A percentile compares a stretch with the other conserved stretches of the same genome.
These are phyloP conservation scores for Aspergillus neotritici DNA, from an alignment of 2,329 filamentous ascomycete genomes.

Conservation along the genomic window DNA sequence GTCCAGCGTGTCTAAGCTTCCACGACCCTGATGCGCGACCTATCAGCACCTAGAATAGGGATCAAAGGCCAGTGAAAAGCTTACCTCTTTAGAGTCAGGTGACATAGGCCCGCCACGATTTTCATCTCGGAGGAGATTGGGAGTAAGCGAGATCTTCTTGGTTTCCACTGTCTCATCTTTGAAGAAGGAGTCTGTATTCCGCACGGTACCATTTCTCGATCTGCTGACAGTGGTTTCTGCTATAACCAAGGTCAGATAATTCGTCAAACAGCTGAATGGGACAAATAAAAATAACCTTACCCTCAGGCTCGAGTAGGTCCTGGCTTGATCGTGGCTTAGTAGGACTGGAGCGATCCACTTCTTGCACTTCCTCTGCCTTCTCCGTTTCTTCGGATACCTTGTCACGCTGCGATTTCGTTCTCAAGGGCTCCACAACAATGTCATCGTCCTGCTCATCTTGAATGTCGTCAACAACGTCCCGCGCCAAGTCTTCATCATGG, in stretches of 20 bases:
- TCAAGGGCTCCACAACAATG: conserved; percentile 42
- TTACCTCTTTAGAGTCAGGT: conserved; percentile 38
- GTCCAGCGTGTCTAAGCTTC: conserved; percentile 71
- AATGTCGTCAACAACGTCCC: conserved; percentile 28
- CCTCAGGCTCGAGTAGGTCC: conserved; percentile 54
- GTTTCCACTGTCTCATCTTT: conserved; percentile 93
- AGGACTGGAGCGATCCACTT: conserved; percentile 26
- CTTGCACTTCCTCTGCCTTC: conserved; percentile 17
- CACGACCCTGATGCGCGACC: conserved; percentile 47
- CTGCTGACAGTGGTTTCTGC: conserved; percentile 38
- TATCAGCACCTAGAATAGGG: conserved; percentile 4
- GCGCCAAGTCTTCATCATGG: conserved; percentile 45
- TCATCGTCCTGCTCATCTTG: conserved; percentile 32
- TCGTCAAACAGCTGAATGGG: not conserved
- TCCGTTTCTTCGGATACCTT: conserved; percentile 24
- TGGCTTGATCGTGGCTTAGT: conserved; percentile 54
- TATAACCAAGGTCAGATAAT: conserved; percentile 16
- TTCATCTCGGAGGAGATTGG: conserved; percentile 84
- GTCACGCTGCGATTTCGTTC: conserved; percentile 38
- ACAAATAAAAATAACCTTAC: conserved; percentile 20
- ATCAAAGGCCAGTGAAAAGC: not conserved
- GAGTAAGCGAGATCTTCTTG: conserved; percentile 94
- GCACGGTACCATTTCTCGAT: conserved; percentile 77
- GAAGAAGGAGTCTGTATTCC: conserved; percentile 95
- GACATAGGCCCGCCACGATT: conserved; percentile 28